Conservation (phyloP, 805 yeast genomes). For the Metschnikowia borealis region DNA sequence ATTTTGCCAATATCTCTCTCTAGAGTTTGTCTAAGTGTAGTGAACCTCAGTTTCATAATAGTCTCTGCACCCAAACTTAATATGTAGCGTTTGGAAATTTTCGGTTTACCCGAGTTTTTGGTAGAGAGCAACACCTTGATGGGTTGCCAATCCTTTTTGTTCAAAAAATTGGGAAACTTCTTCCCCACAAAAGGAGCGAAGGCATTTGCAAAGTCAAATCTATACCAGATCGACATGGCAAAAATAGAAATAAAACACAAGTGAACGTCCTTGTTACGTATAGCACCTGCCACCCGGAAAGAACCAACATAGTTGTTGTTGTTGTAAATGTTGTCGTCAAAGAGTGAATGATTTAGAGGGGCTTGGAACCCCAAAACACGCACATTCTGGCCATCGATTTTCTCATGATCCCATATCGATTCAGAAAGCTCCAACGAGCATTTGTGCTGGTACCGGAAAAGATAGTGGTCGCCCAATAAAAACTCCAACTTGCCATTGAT, state of each 20-base stretch:
- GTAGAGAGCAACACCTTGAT: neutral
- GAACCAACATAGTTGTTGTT: too few species aligned
- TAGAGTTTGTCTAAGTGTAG: neutral
- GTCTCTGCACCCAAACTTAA: neutral
- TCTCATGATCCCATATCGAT: neutral
- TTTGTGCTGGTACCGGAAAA: neutral
- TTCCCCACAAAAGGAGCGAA: neutral
- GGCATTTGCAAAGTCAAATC: neutral
- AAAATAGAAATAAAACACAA: neutral
- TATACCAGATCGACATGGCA: neutral
- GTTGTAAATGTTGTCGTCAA: too few species aligned
- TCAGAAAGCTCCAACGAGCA: neutral
- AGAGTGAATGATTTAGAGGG: too few species aligned
- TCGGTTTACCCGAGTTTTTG: too few species aligned
- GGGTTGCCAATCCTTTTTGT: neutral
- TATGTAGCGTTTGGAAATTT: too few species aligned
- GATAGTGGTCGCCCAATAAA: conserved; percentile 3
- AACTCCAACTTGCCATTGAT: conserved; percentile 5
- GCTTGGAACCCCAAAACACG: neutral
- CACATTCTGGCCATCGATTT: neutral
- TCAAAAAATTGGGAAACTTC: neutral
- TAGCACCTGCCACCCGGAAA: neutral
- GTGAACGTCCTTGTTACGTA: neutral
- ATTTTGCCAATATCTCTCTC: neutral
- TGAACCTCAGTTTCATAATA: neutral